Base-by-base conservation (phyloP, 306 rosid genomes). In the Lathyrus aphaca region DNA sequence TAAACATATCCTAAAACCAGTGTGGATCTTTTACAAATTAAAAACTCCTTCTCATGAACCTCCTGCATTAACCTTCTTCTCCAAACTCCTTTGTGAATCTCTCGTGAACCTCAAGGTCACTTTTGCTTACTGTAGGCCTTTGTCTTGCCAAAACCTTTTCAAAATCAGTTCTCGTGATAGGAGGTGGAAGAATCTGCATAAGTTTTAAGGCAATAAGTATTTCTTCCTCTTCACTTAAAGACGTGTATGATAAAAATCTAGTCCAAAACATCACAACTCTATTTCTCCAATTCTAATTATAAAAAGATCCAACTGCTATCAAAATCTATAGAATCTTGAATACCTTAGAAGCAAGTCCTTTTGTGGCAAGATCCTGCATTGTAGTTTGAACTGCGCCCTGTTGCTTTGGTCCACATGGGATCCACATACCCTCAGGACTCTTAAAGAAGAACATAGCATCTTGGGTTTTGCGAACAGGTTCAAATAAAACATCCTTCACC, bases 401-500 rank as follows among this genome's bases (percentile, higher is more conserved):
- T 69, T 91, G 95, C 87, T 91, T 91, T 82, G 96, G 91, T 70
- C 97, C 96, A 74, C 99, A 95, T 2, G 97, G 97, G 69, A 87
- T 74, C 92, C 82, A 89, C 96, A 86, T 91, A 57, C 75, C 91
- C 74, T 87, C 84, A 4, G 92, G 32, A 74, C 74, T 87, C 77
- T 87, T 74, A 43, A 77, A 57, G 82, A 95, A 95, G 82, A 82
- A 91, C 99, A 95, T 95, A 16, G 99, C 97, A 67, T 95, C 99
- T 87, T 95, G 99, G 29, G 99, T 95, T 86, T 95, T 95, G 54
- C 99, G 99, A 46, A 95, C 95, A 53, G 99, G 99, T 79, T 95
- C 99, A 40, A 95, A 95, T 29, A 95, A 83, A 58, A 95, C 99
- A 78, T 95, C 99, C 80, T 95, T 91, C 68, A 95, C 99, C 99